Evolutionary conservation across 2,329 filamentous ascomycete species (phyloP), one percentile per base, ranked within the genome.

Genomic region (Alternaria sp.): DNA sequence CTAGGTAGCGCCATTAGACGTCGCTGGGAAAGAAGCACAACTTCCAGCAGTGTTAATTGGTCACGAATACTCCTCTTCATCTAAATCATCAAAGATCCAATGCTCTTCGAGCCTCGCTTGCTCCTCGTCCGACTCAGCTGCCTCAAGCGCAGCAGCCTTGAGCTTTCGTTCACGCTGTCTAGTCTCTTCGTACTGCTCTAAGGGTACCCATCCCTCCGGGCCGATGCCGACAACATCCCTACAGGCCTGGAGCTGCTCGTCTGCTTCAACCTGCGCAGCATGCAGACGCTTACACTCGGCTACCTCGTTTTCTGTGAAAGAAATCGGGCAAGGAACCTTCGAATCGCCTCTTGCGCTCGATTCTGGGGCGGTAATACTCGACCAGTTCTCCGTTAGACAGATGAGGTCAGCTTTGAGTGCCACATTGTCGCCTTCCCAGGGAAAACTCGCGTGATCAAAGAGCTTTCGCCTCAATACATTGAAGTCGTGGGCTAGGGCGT

Each of bases 21-120:
- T 32, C 30, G 30, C 6, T 15, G 13, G 30, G 30, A 36, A 36
- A 15, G 30, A 15, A 36, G 32, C 32, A 36, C 9, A 5, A 36
- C 32, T 36, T n/a, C 32, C 15, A 36, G 32, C 32, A 36, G 36
- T 40, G 2, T 40, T 40, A n/a, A 40, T 11, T 40, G 36, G 2
- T 40, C n/a, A 40, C 5, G n/a, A 40, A 66, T 74, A 73, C 61
- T 71, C 68, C 21, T 70, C 66, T 66, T 79, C 76, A 65, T 77
- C 71, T 58, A 76, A 73, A 58, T 79, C 75, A 61, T 76, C 73
- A 50, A 75, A 74, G 6, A 70, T 62, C 74, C 73, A 76, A 64
- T 76, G 71, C 64, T 71, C 64, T 13, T 5, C 32, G 26, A 73
- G 25, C 46, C 23, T 67, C 54, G 30, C 19, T 36, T 68, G 56